Evolutionary conservation across 2,329 filamentous ascomycete species (phyloP), one percentile per base, ranked within the genome.

Genomic region (Emmonsiellopsis sp.): DNA sequence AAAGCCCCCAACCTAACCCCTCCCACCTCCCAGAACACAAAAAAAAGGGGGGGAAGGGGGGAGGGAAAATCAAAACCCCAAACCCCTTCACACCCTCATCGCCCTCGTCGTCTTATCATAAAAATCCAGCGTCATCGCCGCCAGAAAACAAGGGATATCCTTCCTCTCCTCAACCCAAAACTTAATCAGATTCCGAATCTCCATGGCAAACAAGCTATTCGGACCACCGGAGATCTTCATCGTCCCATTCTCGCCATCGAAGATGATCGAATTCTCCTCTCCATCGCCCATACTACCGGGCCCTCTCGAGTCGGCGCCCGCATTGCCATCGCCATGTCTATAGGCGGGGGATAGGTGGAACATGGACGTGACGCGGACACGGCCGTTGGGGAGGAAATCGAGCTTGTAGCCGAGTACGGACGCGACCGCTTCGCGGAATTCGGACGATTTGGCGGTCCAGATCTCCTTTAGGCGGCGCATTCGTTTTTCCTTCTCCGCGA

Each of bases 141-240:
- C 90, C 59, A 97, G 70, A 68, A 97, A 95, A 53, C 91, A 92
- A 4, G 92, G 92, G 58, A 97, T 94, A 68, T 92, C 92, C 46
- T 90, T 91, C 74, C 90, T 84, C 63, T 93, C 90, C 64, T 94
- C 82, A 1, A 97, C 92, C 92, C 93, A 98, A 70, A 95, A 97
- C 59, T 89, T 86, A 64, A 96, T 92, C 67, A 91, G 82, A 64
- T 89, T 86, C 59, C 81, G 81, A 58, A 98, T 95, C 70, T 90
- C 85, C 53, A 81, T 74, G 1, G 91, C 93, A 70, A 98, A 98
- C 10, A 83, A 79, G 65, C 89, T 94, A 65, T 87, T 81, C 1
- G 90, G 88, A 0, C 93, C 93, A 1, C 93, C 93, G 35, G 86
- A 88, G 54, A 98, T 87, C 78, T 98, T 98, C 93, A 98, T 98